Conservation (phyloP, 2,329 filamentous ascomycete species). For the Colletotrichum tropicale region DNA sequence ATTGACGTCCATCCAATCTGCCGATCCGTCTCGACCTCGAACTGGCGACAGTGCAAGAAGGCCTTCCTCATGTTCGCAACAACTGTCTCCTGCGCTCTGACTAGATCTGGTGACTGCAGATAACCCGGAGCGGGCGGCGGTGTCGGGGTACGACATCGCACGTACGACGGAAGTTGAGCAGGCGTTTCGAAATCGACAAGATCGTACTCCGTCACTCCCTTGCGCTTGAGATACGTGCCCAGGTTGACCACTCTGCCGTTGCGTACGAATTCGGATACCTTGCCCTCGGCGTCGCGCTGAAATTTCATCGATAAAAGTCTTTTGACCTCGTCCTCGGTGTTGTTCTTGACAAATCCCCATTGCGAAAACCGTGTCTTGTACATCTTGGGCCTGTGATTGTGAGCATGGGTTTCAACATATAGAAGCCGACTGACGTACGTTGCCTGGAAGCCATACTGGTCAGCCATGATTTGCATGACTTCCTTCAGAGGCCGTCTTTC, state of each 20-base stretch:
- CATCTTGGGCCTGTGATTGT: conserved; percentile 50
- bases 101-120: conserved; percentile 45
- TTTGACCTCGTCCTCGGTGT: conserved; percentile 58
- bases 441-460: conserved; percentile 51
- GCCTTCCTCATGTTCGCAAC: conserved; percentile 49
- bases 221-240: conserved; percentile 56
- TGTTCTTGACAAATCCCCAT: conserved; percentile 61
- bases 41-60: conserved; percentile 48
- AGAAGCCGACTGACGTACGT: conserved; percentile 40
- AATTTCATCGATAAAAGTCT: conserved; percentile 56
- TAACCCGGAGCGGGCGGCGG: conserved; percentile 46
- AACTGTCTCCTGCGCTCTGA: conserved; percentile 48
- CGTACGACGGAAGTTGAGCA: conserved; percentile 45
- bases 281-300: conserved; percentile 56
- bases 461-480: conserved; percentile 56
- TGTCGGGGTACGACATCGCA: conserved; percentile 49
- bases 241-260: conserved; percentile 57
- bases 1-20: conserved; percentile 44
- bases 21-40: conserved; percentile 41
- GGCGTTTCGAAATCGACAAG: conserved; percentile 50
- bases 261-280: conserved; percentile 56
- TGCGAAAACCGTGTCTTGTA: conserved; percentile 61
- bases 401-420: conserved; percentile 11
- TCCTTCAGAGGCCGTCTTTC: conserved; percentile 56
- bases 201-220: conserved; percentile 58